Percentiles rank a stretch among this genome's conserved stretches.
Conservation (phyloP, 2,329 filamentous ascomycete genomes). For the Colletotrichum shisoi region DNA sequence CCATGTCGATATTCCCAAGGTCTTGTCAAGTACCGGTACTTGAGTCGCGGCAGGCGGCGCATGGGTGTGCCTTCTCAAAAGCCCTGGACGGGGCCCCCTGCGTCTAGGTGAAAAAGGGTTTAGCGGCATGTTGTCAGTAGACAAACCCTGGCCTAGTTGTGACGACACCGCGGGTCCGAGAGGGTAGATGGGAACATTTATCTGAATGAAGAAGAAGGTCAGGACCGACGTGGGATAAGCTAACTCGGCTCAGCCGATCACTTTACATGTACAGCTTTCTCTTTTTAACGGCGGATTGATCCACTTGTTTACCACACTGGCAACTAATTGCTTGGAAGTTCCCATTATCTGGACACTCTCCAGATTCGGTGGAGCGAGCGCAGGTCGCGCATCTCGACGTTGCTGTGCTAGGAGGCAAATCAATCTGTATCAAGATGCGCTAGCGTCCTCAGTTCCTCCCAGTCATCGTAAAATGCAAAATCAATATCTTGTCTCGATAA, state of each 20-base stretch:
- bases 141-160: slow-evolving; percentile 29
- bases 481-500: neutral
- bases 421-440: neutral
- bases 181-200: slow-evolving; percentile 6
- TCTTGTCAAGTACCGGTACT: slow-evolving; percentile 35
- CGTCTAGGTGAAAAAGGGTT: slow-evolving; percentile 28
- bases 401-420: neutral
- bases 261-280: neutral
- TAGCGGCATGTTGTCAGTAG: slow-evolving; percentile 36
- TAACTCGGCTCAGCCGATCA: neutral
- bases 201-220: neutral
- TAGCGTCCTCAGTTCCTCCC: neutral
- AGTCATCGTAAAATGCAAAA: neutral
- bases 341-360: neutral
- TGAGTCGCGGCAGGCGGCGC: slow-evolving; percentile 28
- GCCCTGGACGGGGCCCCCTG: slow-evolving; percentile 35
- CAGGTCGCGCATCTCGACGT: neutral
- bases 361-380: neutral
- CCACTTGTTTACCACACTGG: neutral
- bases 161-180: slow-evolving; percentile 30
- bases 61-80: slow-evolving; percentile 24
- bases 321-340: too few relatives aligned
- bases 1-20: slow-evolving; percentile 35
- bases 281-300: neutral
- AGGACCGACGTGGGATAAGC: neutral